Base-by-base conservation (phyloP, 495 filamentous ascomycete species). In the Lasiosphaeriaceae sp. region DNA sequence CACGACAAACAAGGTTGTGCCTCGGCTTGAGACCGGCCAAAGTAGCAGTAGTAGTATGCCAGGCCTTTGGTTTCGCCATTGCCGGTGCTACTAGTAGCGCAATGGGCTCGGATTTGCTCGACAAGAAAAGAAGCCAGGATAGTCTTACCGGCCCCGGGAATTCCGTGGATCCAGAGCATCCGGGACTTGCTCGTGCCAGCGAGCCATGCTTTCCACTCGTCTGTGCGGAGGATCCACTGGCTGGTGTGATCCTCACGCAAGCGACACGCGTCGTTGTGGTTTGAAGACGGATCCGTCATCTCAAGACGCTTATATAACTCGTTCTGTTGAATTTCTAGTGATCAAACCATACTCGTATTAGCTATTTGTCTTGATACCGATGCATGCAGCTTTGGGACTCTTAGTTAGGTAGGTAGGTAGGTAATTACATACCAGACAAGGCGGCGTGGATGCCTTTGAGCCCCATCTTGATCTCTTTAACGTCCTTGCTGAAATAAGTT, bases 121-220 rank as follows among this genome's bases (percentile, higher is more conserved):
- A 74, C 62, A 22, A 74, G 59, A 24, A 61, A 62, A 16, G 66
- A 72, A 11, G 66, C 62, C 1, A 75, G 58, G 9, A 77, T 61
- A 14, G 73, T 72, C 52, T 77, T 77, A 9, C 74, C 73, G 19
- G 66, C 63, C 1, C 74, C 74, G 8, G 74, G 73, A 24, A 74
- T 72, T 5, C 73, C 71, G 48, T 67, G 60, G 6, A 75, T 62
- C 70, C 70, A 74, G 14, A 74, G 47, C 24, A 65, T 67, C 1
- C 66, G 62, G 16, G 45, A 24, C 11, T 47, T 29, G 43, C 41
- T 12, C 11, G 8, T 44, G 2, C 23, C 53, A 3, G 22, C 22
- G 5, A 69, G 17, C 68, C 66, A 71, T 29, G 11, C 19, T 0
- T 48, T 47, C 66, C 66, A 69, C 29, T 63, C 57, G 0, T 41